phyloP scores from a whole-genome alignment of 2,329 filamentous ascomycete species.

The Aspergillus vadensis region DNA sequence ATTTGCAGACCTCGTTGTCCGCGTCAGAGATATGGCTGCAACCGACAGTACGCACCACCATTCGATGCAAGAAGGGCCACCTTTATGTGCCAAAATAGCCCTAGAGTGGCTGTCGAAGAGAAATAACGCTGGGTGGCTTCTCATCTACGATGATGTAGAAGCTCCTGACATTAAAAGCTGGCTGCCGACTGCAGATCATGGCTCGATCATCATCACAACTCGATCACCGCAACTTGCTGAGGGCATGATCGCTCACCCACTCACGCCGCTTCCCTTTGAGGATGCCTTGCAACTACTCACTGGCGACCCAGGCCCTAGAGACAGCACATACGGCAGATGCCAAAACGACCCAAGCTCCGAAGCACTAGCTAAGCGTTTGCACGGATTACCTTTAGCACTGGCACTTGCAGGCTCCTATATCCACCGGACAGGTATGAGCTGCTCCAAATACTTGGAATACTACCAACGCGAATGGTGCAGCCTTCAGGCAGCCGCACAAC shows the following conservation, averaged over 20 bases:
- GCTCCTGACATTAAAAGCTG: too few relatives aligned
- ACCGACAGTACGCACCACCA: too few relatives aligned
- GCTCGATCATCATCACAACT: too few relatives aligned
- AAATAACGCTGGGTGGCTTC: too few relatives aligned
- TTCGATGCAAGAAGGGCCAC: neutral
- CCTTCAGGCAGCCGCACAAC: neutral
- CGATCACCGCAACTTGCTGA: too few relatives aligned
- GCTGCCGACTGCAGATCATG: too few relatives aligned
- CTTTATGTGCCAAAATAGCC: neutral
- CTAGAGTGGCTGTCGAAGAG: neutral
- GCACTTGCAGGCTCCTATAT: neutral
- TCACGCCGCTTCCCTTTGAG: too few relatives aligned
- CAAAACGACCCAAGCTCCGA: neutral
- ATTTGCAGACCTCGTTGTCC: neutral
- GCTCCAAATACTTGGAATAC: neutral
- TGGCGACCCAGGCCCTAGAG: too few relatives aligned
- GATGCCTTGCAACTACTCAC: too few relatives aligned
- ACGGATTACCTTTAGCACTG: neutral
- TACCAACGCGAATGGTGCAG: neutral
- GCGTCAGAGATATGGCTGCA: neutral
- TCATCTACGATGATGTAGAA: too few relatives aligned
- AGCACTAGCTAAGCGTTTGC: neutral
- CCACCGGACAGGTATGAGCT: neutral
- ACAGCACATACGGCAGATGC: neutral
- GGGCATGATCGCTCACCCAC: too few relatives aligned